Conservation (phyloP, 805 yeast genomes). For the Lachancea lanzarotensis region DNA sequence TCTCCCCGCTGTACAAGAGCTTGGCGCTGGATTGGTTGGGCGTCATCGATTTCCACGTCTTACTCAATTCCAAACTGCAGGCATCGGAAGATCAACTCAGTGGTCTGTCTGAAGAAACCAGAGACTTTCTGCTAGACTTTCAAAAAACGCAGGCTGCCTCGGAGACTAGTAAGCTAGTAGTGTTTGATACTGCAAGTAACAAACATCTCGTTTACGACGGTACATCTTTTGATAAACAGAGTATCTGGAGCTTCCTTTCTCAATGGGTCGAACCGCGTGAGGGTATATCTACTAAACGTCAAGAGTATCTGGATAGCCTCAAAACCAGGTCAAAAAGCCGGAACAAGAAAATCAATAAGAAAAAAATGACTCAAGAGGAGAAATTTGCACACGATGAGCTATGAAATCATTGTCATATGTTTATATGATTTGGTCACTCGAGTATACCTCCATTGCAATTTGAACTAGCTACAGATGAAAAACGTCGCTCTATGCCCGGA, state of each 20-base stretch:
- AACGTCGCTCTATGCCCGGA: too few species aligned
- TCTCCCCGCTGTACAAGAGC: constrained; percentile 54
- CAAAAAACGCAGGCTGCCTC: constrained; percentile 14
- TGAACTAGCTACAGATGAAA: too few species aligned
- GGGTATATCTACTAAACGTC: constrained; percentile 30
- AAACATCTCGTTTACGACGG: constrained; percentile 16
- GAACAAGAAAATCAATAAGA: constrained; percentile 4
- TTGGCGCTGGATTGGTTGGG: constrained; percentile 66
- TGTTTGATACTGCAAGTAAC: constrained; percentile 20
- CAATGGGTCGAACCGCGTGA: constrained; percentile 24
- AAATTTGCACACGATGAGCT: constrained; percentile 19
- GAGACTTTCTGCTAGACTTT: constrained; percentile 13
- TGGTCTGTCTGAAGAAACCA: constrained; percentile 22
- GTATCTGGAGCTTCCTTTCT: constrained; percentile 21
- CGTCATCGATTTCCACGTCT: constrained; percentile 41
- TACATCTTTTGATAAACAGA: constrained; percentile 18
- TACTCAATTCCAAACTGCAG: constrained; percentile 28
- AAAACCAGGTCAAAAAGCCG: constrained; percentile 9
- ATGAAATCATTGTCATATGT: constrained; percentile 4
- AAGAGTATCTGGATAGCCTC: constrained; percentile 15
- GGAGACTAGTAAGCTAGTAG: constrained; percentile 16
- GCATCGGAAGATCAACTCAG: background rate
- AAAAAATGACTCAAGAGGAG: background rate
- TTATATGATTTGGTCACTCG: too few species aligned
- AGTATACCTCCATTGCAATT: too few species aligned